Evolutionary conservation across 805 yeast species (phyloP).

Genomic region (Dipodascus albidus): DNA sequence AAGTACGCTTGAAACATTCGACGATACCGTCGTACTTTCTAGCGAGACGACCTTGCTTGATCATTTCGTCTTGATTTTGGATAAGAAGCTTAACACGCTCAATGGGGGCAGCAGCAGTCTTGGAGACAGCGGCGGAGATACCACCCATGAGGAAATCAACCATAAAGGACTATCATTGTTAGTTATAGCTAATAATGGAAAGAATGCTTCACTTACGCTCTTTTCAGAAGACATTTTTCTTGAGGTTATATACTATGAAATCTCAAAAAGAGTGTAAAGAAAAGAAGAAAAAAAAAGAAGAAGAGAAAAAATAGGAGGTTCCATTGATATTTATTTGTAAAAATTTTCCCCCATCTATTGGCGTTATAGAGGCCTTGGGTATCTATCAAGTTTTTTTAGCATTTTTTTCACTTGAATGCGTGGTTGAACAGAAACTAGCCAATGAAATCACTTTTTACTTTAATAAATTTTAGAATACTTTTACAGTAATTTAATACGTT

Average conservation of each 20-base stretch:
- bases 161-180: conserved; percentile 13
- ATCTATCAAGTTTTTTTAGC: background rate
- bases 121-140: conserved; percentile 97
- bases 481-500: no score
- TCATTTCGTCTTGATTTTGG: conserved; percentile 97
- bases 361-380: background rate
- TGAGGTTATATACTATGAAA: background rate
- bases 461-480: no score
- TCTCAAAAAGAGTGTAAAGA: conserved; percentile 1
- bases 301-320: background rate
- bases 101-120: conserved; percentile 96
- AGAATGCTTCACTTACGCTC: conserved; percentile 2
- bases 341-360: background rate
- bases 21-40: conserved; percentile 78
- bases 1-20: conserved; percentile 92
- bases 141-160: conserved; percentile 63
- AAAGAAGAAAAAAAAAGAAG: background rate
- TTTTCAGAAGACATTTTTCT: conserved; percentile 1
- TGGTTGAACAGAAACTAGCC: no score
- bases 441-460: no score
- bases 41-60: conserved; percentile 92
- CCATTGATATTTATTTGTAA: background rate
- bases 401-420: background rate
- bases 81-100: conserved; percentile 94
- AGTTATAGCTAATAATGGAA: no score